These are phyloP conservation scores for Cylindrodendrum hubeiense DNA, from an alignment of 2,329 filamentous ascomycete genomes.

Conservation along the genomic window DNA sequence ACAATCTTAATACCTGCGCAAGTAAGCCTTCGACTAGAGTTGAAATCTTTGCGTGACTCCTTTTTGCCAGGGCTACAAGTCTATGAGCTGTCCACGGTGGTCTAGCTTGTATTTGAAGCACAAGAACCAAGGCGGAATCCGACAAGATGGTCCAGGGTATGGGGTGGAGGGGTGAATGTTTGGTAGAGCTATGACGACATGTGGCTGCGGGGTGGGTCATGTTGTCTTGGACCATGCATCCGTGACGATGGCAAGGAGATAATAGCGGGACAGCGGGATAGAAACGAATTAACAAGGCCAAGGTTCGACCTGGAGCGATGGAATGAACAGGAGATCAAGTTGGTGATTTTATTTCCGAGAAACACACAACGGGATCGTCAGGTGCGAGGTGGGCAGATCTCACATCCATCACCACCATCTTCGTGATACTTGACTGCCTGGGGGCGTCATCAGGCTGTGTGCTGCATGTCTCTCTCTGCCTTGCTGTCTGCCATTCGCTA, in stretches of 20 bases:
- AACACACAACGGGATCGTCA: not conserved
- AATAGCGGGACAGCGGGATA: too few relatives aligned
- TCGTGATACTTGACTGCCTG: not conserved
- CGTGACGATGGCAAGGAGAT: conserved; percentile 10
- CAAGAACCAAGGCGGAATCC: not conserved
- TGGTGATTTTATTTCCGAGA: not conserved
- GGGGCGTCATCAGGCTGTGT: not conserved
- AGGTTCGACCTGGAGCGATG: not conserved
- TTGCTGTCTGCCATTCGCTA: conserved; percentile 15
- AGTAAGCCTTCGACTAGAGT: not conserved
- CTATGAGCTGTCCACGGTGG: not conserved
- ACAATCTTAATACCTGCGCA: not conserved
- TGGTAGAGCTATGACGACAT: conserved; percentile 24
- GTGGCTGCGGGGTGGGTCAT: conserved; percentile 9
- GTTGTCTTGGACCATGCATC: conserved; percentile 5
- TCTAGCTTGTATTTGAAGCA: not conserved
- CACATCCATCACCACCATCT: not conserved
- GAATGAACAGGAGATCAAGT: not conserved
- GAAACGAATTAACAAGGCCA: not conserved
- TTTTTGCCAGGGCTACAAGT: not conserved
- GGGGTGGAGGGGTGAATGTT: not conserved
- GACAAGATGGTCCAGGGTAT: not conserved
- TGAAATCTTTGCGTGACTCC: not conserved
- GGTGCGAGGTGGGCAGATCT: not conserved
- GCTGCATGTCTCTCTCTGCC: conserved; percentile 10